Base-by-base conservation (phyloP, 2,329 filamentous ascomycete genomes). In the Cordyceps militaris region DNA sequence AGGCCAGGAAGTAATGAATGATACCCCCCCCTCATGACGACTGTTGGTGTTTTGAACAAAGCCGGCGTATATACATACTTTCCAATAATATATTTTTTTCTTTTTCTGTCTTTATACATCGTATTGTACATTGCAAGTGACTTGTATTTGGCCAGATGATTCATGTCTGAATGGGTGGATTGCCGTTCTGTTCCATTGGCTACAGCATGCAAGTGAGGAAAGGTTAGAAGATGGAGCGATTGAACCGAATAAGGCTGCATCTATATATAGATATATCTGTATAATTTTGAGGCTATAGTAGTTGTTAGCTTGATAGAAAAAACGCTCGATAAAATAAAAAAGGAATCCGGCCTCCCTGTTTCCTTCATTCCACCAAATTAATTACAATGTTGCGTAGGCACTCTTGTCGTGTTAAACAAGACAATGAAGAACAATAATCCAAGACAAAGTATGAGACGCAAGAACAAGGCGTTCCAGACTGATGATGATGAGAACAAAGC, bases 1-100 rank as follows among this genome's bases (percentile, higher is more conserved):
- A 80, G 16, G 76, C 79, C 40, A 56, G 51, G 32, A 61, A 32
- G 30, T 49, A 21, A 56, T 3, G 34, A 24, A 30, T 32, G 28
- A 44, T 57, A 57, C 51, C 50, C 53, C 47, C 47, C 46, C 19
- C 47, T 49, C 43, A 56, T 47, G 44, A 56, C 24, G 42, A n/a
- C 34, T 40, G 34, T 48, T 24, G 40, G 23, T 43, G 40, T 43
- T 59, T 55, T 30, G 16, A 44, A 42, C 26, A 43, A 57, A 51
- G 47, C 58, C 53, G 55, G 55, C 55, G 46, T 56, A 56, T 10
- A 49, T 43, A 43, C 51, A 40, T 43, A 21, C 21, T 48, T 50
- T 16, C 19, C 55, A 51, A 57, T 57, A 57, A 50, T 57, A 50
- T 60, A 59, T 60, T 60, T 59, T 63, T 56, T 61, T 61, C 60